Evolutionary conservation across 1,284 basidiomycete genomes (phyloP).

Genomic region (Cryptococcus sp.): DNA sequence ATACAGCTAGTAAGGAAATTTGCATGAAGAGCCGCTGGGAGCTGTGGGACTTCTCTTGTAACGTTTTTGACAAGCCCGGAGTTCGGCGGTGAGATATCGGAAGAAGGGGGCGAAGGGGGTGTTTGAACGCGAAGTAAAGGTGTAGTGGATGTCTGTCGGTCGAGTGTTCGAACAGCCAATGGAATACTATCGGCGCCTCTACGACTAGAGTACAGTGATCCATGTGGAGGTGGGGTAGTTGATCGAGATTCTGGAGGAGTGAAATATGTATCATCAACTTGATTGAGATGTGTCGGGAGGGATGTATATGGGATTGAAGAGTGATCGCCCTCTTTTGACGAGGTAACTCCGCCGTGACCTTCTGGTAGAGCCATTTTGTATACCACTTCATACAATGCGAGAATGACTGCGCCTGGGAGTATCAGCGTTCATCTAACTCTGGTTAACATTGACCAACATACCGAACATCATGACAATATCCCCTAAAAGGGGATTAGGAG

Average conservation of each 20-base stretch:
- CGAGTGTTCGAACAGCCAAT: neutral
- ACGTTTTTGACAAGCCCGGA: neutral
- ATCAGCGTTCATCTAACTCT: neutral
- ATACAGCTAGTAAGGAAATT: slow-evolving; percentile 46
- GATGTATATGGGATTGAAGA: neutral
- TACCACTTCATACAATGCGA: slow-evolving; percentile 48
- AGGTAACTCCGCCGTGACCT: slow-evolving; percentile 29
- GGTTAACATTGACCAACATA: slow-evolving; percentile 6
- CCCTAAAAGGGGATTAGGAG: slow-evolving; percentile 30
- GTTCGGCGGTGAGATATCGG: neutral
- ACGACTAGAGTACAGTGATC: no score
- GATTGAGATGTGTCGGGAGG: neutral
- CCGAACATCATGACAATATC: slow-evolving; percentile 46
- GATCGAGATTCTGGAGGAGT: slow-evolving; percentile 1
- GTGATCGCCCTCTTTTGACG: neutral
- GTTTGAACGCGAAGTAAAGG: neutral
- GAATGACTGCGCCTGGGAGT: slow-evolving; percentile 32
- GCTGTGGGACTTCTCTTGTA: neutral
- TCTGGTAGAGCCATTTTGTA: slow-evolving; percentile 47
- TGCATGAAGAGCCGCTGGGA: slow-evolving; percentile 44
- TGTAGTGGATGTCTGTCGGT: slow-evolving; percentile 3
- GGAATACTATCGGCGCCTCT: no score
- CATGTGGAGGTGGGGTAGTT: neutral
- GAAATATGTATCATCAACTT: neutral
- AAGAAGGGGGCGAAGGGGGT: neutral